Evolutionary conservation across 139 green algal species (phyloP).

Genomic region (Coelastrella sp.): DNA sequence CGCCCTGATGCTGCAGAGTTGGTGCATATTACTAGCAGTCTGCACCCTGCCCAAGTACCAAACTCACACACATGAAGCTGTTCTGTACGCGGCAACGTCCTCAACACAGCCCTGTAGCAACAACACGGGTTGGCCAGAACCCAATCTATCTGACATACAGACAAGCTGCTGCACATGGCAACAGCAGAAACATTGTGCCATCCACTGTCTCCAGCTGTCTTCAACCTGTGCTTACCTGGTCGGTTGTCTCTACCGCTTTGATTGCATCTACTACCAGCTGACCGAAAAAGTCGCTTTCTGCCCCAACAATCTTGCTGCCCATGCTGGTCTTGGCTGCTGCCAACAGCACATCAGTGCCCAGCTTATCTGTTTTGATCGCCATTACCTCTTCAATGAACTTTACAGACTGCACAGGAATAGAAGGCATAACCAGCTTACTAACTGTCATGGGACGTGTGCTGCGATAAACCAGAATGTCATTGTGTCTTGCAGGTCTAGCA

Average conservation of each 20-base stretch:
- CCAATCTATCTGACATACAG: no score
- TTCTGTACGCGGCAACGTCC: no score
- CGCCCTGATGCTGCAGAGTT: no score
- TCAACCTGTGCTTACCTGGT: no score
- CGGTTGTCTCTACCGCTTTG: constrained; percentile 52
- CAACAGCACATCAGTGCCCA: constrained; percentile 89
- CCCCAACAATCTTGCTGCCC: constrained; percentile 93
- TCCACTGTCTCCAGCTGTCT: no score
- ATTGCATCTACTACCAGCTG: constrained; percentile 89
- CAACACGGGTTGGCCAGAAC: no score
- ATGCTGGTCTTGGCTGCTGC: constrained; percentile 94
- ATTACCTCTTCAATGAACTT: constrained; percentile 95
- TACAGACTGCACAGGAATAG: constrained; percentile 69
- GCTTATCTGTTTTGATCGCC: constrained; percentile 77
- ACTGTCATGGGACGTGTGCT: background rate
- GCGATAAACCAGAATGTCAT: background rate
- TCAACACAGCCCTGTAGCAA: no score
- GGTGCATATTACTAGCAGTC: no score
- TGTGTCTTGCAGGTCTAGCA: background rate
- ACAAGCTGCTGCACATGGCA: no score
- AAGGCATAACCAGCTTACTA: background rate
- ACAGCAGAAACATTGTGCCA: background rate
- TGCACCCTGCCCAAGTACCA: no score
- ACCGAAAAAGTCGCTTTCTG: constrained; percentile 87
- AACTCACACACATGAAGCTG: no score